Evolutionary conservation across 257 asterid genomes (phyloP), one percentile per base, ranked within the genome.

Genomic region (Penstemon newberryi): DNA sequence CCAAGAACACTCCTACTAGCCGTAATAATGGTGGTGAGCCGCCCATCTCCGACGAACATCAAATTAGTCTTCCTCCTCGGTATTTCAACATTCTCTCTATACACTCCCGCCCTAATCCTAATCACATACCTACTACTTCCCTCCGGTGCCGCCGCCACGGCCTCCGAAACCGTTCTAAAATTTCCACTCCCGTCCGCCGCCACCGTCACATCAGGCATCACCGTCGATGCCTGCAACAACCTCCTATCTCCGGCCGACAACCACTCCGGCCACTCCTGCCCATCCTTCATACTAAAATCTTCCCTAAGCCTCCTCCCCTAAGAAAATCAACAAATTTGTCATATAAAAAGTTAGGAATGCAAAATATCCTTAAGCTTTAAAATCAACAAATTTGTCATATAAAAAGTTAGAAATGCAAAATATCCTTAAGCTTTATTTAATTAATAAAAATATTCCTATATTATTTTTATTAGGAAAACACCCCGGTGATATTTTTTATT

Each of bases 181-280:
- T 83, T 75, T 7, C 92, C 92, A n/a, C 84, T 86, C 38, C 87
- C 92, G 42, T 86, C 92, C 4, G 89, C 87, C 63, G 92, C 89
- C 60, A 86, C 92, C 53, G 86, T 82, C 7, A 78, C 83, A 43
- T 85, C 86, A 3, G 90, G 75, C 1, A 70, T 79, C 70, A 87
- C 86, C 11, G 79, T 36, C n/a, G 87, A 6, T 19, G 94, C 66
- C 78, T 87, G 94, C 9, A 87, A 84, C 75, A 87, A 64, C 66
- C 75, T 62, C 63, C 95, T 73, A 40, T 85, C 90, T 15, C 82
- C 89, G 0, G 73, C 68, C 18, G 94, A 84, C 65, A 87, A 11
- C 94, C 90, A 87, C 43, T 77, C 81, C 15, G 95, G 95, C 91
- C 87, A 84, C 49, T 54, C 77, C 11, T 11, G 52, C 6, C 44